phyloP scores from a whole-genome alignment of 805 yeast species.

The Cyberlindnera maritima region DNA sequence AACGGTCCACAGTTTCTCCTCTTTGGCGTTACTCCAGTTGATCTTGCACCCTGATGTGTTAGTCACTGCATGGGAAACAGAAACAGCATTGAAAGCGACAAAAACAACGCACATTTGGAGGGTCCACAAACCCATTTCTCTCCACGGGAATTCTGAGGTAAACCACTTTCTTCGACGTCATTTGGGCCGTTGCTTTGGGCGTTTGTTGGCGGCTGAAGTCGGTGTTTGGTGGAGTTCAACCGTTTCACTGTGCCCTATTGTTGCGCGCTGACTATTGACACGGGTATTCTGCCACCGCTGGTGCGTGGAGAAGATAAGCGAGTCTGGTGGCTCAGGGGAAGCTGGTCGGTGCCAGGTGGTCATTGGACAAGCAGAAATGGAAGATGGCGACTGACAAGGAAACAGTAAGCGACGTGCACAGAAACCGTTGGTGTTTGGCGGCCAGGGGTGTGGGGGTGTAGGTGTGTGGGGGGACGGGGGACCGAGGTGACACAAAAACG shows the following conservation, averaged over 20 bases:
- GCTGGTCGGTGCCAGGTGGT: no score
- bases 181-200: neutral
- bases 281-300: conserved; percentile 1
- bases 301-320: no score
- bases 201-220: neutral
- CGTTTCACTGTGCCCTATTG: no score
- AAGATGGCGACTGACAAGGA: no score
- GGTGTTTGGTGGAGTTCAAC: no score
- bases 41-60: conserved; percentile 12
- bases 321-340: no score
- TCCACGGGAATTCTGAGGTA: conserved; percentile 26
- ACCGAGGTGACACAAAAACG: conserved; percentile 1
- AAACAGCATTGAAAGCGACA: no score
- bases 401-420: no score
- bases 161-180: conserved; percentile 17
- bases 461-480: no score
- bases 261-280: neutral
- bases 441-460: no score
- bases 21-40: conserved; percentile 26
- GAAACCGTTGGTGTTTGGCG: no score
- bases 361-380: no score
- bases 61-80: neutral
- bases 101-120: conserved; percentile 20
- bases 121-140: conserved; percentile 26
- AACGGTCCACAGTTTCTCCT: conserved; percentile 25